Evolutionary conservation across 805 yeast genomes (phyloP).

Genomic region (Wickerhamiella lipophila): DNA sequence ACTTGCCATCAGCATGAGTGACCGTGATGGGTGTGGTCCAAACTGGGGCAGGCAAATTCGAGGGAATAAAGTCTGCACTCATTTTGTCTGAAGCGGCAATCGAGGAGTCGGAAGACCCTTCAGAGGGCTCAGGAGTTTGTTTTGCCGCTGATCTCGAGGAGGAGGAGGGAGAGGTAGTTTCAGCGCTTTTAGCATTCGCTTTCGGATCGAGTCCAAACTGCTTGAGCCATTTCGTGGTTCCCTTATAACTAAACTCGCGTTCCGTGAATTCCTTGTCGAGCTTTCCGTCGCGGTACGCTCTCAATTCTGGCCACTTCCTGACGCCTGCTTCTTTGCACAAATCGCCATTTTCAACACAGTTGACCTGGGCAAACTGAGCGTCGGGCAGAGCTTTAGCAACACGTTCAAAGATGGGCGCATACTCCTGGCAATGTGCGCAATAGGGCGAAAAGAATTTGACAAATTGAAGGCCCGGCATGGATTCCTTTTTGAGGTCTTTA

Average conservation of each 20-base stretch:
- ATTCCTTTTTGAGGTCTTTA: constrained; percentile 12
- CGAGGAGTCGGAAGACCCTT: too few species aligned
- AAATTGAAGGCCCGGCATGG: constrained; percentile 42
- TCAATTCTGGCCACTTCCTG: constrained; percentile 13
- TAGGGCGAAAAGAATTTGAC: constrained; percentile 87
- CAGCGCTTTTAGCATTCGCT: not conserved
- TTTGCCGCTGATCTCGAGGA: too few species aligned
- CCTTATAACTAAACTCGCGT: constrained; percentile 12
- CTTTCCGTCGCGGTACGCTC: constrained; percentile 17
- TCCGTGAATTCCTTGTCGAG: constrained; percentile 6
- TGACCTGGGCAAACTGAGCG: constrained; percentile 40
- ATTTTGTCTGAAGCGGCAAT: not conserved
- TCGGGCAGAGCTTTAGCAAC: not conserved
- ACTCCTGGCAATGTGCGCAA: constrained; percentile 64
- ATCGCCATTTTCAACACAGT: constrained; percentile 80
- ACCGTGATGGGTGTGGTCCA: constrained; percentile 4
- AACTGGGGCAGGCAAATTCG: constrained; percentile 1
- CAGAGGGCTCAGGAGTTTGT: too few species aligned
- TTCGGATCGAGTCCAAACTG: constrained; percentile 4
- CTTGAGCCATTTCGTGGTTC: constrained; percentile 9
- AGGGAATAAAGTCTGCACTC: constrained; percentile 1
- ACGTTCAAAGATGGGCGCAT: constrained; percentile 51
- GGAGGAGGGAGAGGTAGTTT: not conserved
- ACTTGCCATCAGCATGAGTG: constrained; percentile 24
- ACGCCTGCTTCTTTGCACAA: constrained; percentile 26